A percentile compares a stretch with the other conserved stretches of the same genome.
These are phyloP conservation scores for Yamadazyma endophytica DNA, from an alignment of 805 yeast species.

Conservation along the genomic window DNA sequence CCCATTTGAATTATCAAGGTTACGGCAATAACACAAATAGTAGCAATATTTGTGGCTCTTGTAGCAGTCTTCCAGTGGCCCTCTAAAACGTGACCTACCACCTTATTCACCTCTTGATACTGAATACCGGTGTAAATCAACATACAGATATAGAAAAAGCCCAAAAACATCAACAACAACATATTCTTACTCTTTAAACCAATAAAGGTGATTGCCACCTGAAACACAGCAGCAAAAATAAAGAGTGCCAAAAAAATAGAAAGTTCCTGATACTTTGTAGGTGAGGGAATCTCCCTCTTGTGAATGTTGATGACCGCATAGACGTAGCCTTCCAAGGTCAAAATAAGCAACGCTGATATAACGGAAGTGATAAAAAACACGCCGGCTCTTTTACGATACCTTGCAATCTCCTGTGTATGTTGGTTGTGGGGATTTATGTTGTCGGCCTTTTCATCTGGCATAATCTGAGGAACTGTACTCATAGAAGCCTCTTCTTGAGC, in stretches of 20 bases:
- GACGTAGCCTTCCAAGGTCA: constrained; percentile 36
- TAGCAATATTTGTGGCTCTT: constrained; percentile 37
- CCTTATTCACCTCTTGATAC: constrained; percentile 32
- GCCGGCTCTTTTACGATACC: constrained; percentile 4
- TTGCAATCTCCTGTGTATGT: constrained; percentile 3
- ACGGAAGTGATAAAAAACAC: constrained; percentile 27
- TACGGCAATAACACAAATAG: constrained; percentile 37
- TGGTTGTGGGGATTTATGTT: constrained; percentile 6
- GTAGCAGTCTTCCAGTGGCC: constrained; percentile 28
- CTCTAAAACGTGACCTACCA: constrained; percentile 14
- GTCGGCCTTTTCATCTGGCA: background rate
- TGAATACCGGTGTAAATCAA: constrained; percentile 45
- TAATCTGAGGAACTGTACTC: background rate
- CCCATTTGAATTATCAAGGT: constrained; percentile 27
- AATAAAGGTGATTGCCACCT: constrained; percentile 31
- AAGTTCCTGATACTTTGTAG: constrained; percentile 23
- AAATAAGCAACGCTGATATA: constrained; percentile 27
- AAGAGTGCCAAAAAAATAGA: constrained; percentile 44
- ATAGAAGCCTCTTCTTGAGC: background rate
- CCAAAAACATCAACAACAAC: constrained; percentile 34
- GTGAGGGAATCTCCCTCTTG: constrained; percentile 13
- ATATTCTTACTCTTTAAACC: constrained; percentile 39
- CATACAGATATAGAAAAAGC: constrained; percentile 40
- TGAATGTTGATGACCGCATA: constrained; percentile 37
- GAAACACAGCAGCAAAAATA: constrained; percentile 44